Base-by-base conservation (phyloP, 2,329 filamentous ascomycete genomes). In the Apiospora aurea region DNA sequence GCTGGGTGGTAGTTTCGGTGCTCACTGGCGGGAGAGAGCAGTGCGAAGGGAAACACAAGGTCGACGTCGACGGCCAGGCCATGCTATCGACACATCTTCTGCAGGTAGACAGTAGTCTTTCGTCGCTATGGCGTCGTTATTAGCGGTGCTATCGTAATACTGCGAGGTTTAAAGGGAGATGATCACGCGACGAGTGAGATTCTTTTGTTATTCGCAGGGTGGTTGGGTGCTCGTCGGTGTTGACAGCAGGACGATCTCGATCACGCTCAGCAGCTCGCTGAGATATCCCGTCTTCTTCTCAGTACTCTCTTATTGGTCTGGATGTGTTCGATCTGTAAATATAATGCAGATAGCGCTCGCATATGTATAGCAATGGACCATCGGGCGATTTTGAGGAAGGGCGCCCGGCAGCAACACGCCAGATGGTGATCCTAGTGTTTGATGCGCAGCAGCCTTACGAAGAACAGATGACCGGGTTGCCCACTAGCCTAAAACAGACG, bases 351-450 rank as follows among this genome's bases (percentile, higher is more conserved):
- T 51, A n/a, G 47, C 47, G 47, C 47, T 51, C 47, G n/a, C 47
- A n/a, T 51, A n/a, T 7, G n/a, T 51, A 51, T 51, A 24, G 47
- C n/a, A 24, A 51, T 13, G n/a, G 47, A 24, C 47, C n/a, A 21
- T 24, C 18, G 47, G 46, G n/a, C 18, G 47, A 24, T 7, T 51
- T 24, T 18, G 44, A 10, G 7, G 47, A 51, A 24, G 47, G 11
- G n/a, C n/a, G n/a, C 47, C n/a, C 47, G 41, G 41, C 41, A 46
- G 29, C 69, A 0, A 71, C 67, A 0, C 73, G 72, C 10, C 78
- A 78, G 46, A 81, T 78, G 0, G 71, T 75, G 0, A 71, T 83
- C 24, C 46, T 83, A 24, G 24, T 81, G 1, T 82, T 83, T 70
- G 81, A 83, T 46, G 64, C 74, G 1, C 41, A 46, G 14, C 6